Base-by-base conservation (phyloP, 257 asterid species). In the Paraleonurus japonicus region DNA sequence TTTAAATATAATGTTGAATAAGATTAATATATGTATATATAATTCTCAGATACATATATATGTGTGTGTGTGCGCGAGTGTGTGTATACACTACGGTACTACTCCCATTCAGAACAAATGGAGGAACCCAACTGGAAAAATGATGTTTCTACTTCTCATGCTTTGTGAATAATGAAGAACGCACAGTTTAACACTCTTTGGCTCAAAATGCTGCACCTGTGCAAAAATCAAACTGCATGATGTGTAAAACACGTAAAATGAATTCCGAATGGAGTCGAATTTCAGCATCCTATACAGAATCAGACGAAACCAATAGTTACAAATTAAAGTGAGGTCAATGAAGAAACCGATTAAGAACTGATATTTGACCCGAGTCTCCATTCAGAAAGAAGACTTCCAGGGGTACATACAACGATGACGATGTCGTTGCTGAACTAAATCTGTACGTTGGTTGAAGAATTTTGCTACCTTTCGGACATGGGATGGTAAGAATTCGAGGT, bases 331-430 rank as follows among this genome's bases (percentile, higher is more conserved):
- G 24, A 55, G 64, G 13, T 84, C 86, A 88, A 19, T 78, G 72
- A 82, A 89, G 91, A 68, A 73, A 81, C 61, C 86, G 81, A 58
- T 86, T 95, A n/a, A 95, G 82, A 66, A 92, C 81, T 24, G 92
- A 88, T 69, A 95, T 80, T 74, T 89, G 95, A 75, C 99, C 96
- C 27, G 98, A 95, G 81, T 95, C 98, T 75, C 98, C 99, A 70
- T 95, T 85, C 77, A 92, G 81, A 80, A 95, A 83, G 92, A 88
- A 92, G 35, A 89, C 89, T 79, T 94, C 90, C 82, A 93, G 80
- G 3, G 98, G 97, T 39, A 80, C 75, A 60, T 90, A 86, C 26
- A 81, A 76, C 13, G 84, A 68, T 5, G 85, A 59, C 60, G 89
- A 77, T 30, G 75, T 20, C 62, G 70, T 48, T 20, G 86, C 78